Conservation (phyloP, 177 flowering plant species). For the Vitis hybrid region DNA sequence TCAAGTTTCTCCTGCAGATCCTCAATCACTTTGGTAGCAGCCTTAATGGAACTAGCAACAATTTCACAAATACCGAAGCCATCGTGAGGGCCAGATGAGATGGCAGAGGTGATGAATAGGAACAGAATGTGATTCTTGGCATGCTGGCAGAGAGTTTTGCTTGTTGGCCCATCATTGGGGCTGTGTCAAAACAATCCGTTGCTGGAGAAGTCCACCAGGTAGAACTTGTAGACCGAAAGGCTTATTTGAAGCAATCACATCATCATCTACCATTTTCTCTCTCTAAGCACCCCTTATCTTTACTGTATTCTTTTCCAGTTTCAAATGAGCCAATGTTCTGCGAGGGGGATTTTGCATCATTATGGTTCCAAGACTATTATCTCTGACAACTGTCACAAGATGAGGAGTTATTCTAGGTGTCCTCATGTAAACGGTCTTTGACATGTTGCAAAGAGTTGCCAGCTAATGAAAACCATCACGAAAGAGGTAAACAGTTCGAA, state of each 20-base stretch:
- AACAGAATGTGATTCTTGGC: slow-evolving; percentile 52
- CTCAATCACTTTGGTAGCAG: too few relatives aligned
- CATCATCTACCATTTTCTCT: too few relatives aligned
- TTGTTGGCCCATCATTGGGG: slow-evolving; percentile 58
- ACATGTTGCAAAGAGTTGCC: slow-evolving; percentile 78
- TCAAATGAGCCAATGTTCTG: too few relatives aligned
- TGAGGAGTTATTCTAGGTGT: background rate
- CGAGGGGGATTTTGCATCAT: too few relatives aligned
- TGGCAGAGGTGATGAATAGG: slow-evolving; percentile 81
- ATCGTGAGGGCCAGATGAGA: too few relatives aligned
- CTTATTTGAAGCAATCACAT: slow-evolving; percentile 74
- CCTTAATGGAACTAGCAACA: too few relatives aligned
- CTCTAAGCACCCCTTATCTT: too few relatives aligned
- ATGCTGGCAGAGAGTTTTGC: slow-evolving; percentile 21
- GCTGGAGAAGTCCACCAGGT: slow-evolving; percentile 95
- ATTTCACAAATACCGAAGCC: too few relatives aligned
- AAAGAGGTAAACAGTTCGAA: slow-evolving; percentile 73
- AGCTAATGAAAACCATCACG: slow-evolving; percentile 73
- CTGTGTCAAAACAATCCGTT: slow-evolving; percentile 80
- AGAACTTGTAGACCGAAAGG: slow-evolving; percentile 96
- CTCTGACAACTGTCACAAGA: background rate
- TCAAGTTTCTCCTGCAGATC: too few relatives aligned
- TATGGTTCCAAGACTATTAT: too few relatives aligned
- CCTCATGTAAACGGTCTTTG: slow-evolving; percentile 70
- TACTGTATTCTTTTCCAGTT: too few relatives aligned